Evolutionary conservation across 1,284 basidiomycete genomes (phyloP), one percentile per base, ranked within the genome.

Genomic region (Thelephora terrestris): DNA sequence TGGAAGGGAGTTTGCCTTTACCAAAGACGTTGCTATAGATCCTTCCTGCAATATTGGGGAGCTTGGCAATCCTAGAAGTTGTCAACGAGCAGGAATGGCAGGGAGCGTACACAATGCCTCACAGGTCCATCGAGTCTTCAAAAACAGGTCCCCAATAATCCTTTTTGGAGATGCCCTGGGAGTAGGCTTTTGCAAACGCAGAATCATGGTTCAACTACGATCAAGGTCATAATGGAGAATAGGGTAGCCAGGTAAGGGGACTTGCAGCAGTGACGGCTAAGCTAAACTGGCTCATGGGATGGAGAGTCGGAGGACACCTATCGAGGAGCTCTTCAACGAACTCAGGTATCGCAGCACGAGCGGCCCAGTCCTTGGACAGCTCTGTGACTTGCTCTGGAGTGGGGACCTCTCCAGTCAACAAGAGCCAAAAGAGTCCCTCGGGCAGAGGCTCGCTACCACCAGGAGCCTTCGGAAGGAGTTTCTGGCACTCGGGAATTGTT

Each of bases 141-240:
- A 94, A 95, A 49, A 85, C 87, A 51, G 91, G 85, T 59, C 86
- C 82, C 95, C 95, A 99, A 78, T 98, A 98, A 51, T 98, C 94
- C 68, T 85, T 86, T 78, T 99, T 99, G 65, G 84, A 82, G 61
- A 95, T 79, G 57, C 95, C 95, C 60, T 89, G 75, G 54, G 86
- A 82, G 74, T 98, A 98, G 10, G 91, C 92, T 69, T 92, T 91
- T 57, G 95, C 92, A 64, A 98, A 98, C 50, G 91, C 90, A 23
- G 93, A 97, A 71, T 97, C 86, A 69, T 98, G 94, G 76, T 96
- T 97, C 51, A 93, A 78, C 88, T 86, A 54, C 50, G 25, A 37
- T 48, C 23, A 48, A 40, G 42, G 49, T 25, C 45, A 29, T 5
- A n/a, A 29, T 36, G 18, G 10, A 40, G 27, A 51, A 51, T 42